Base-by-base conservation (phyloP, 331 rosid species). In the Quercus lobata region DNA sequence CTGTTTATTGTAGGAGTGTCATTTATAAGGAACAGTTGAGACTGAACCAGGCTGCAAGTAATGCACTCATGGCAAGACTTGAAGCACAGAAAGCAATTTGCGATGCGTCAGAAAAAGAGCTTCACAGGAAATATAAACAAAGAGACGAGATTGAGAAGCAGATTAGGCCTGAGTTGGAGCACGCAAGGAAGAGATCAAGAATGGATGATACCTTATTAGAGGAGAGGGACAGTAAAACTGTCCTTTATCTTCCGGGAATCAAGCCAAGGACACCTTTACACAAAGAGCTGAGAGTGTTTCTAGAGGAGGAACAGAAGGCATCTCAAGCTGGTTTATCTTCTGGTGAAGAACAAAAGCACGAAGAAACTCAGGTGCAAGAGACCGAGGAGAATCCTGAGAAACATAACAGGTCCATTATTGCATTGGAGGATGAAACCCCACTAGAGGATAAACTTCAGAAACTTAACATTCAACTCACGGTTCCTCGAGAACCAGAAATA, bases 21-120 rank as follows among this genome's bases (percentile, higher is more conserved):
- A 87, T 93, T 34, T 96, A 96, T 73, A 96, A 96, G 90, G 99
- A 93, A 82, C 99, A 96, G 75, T 76, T 93, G 74, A 96, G 99
- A 87, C 86, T 96, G 80, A 96, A 96, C 87, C 98, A 88, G 83
- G 97, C 94, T 62, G 97, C 99, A 66, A 71, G 86, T n/a, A 89
- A 81, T 80, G 96, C 98, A 35, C 89, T 96, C 57, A 92, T 87
- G 99, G 98, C 99, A 74, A 87, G 98, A 84, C 97, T 96, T 44
- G 97, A 96, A 89, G 93, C 97, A 46, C 98, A 96, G 72, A 89
- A 88, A 78, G 91, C 85, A 25, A 88, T 96, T 56, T 91, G 99
- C 46, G 89, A 91, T 76, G 85, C 83, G 14, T 89, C 99, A 0
- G 99, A 92, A 91, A 96, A 84, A 79, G 97, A 96, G 35, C 97